Evolutionary conservation across 1,284 basidiomycete species (phyloP).

Genomic region (Ceratobasidium sp.): DNA sequence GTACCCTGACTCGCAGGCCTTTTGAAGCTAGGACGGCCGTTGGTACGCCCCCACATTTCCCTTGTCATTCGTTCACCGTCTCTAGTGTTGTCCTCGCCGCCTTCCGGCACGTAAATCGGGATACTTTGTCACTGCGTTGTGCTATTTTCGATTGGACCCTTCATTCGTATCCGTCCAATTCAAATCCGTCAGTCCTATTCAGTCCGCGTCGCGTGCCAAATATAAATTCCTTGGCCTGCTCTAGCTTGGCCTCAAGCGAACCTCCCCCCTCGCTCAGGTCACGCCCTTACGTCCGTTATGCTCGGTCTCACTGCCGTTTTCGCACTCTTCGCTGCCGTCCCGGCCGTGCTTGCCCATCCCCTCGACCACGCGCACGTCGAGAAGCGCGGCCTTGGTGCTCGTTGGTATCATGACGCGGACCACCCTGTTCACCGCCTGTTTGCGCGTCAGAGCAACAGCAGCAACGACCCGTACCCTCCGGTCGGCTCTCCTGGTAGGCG

Average conservation of each 20-base stretch:
- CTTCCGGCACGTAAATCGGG: not conserved
- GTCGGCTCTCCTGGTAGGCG: conserved; percentile 71
- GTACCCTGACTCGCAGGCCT: conserved; percentile 13
- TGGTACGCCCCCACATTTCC: not conserved
- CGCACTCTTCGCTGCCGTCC: conserved; percentile 56
- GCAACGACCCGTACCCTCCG: conserved; percentile 65
- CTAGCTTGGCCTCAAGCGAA: conserved; percentile 16
- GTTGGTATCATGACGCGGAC: conserved; percentile 64
- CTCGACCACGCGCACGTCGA: conserved; percentile 43
- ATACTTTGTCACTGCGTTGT: not conserved
- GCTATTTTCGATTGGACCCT: conserved; percentile 9
- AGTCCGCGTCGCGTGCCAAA: not conserved
- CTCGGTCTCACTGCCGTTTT: conserved; percentile 50
- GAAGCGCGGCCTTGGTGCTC: conserved; percentile 52
- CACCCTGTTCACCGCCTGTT: conserved; percentile 72
- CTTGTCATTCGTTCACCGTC: conserved; percentile 15
- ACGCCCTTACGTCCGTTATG: conserved; percentile 49
- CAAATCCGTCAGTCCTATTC: conserved; percentile 21
- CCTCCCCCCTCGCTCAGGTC: conserved; percentile 31
- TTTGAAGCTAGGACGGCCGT: not conserved
- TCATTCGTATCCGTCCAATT: conserved; percentile 23
- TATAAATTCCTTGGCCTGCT: conserved; percentile 1
- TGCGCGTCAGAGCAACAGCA: conserved; percentile 55
- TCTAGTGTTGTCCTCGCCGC: not conserved
- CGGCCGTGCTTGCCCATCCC: conserved; percentile 53